Conservation (phyloP, 805 yeast species). For the Teunomyces kruisii region DNA sequence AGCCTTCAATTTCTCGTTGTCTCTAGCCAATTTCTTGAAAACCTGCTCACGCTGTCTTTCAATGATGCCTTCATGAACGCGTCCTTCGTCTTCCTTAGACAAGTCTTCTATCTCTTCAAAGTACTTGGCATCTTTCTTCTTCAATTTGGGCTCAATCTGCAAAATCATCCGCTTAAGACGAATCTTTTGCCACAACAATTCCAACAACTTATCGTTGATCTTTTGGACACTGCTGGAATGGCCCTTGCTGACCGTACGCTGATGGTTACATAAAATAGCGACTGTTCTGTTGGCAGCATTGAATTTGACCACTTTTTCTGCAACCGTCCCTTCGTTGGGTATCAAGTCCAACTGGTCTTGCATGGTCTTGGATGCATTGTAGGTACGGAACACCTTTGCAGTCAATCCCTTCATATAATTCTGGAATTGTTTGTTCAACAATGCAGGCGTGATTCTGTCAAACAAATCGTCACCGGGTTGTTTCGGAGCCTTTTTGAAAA, state of each 20-base stretch:
- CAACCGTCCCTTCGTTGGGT: constrained; percentile 81
- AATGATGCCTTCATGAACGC: constrained; percentile 57
- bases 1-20: constrained; percentile 67
- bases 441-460: constrained; percentile 82
- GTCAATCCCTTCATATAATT: constrained; percentile 90
- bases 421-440: constrained; percentile 83
- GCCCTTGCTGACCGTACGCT: constrained; percentile 82
- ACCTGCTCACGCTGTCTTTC: constrained; percentile 67
- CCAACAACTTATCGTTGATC: constrained; percentile 73
- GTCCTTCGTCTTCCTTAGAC: constrained; percentile 59
- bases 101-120: constrained; percentile 71
- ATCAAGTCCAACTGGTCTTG: constrained; percentile 88
- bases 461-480: constrained; percentile 89
- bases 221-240: constrained; percentile 81
- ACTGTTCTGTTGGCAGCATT: constrained; percentile 96
- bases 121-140: constrained; percentile 52
- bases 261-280: constrained; percentile 96
- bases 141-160: constrained; percentile 55
- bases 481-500: constrained; percentile 88
- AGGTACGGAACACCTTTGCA: constrained; percentile 96
- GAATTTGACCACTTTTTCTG: constrained; percentile 81
- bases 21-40: constrained; percentile 66
- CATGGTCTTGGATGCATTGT: constrained; percentile 95
- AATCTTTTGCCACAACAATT: constrained; percentile 80
- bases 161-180: constrained; percentile 71